Base-by-base conservation (phyloP, 768 basidiomycete genomes). In the Leccinum incarnatum region DNA sequence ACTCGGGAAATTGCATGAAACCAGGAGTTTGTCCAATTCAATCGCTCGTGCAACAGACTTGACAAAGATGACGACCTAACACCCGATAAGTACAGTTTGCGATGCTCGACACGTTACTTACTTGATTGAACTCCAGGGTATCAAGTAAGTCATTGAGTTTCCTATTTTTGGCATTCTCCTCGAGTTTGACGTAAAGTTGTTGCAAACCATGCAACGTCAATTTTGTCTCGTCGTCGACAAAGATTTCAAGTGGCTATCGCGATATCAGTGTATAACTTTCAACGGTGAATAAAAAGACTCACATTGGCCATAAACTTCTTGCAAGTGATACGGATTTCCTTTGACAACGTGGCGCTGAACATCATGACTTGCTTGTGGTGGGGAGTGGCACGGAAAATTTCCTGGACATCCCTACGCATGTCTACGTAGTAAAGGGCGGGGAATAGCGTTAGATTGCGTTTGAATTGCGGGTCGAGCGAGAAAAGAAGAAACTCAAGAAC, bases 351-450 rank as follows among this genome's bases (percentile, higher is more conserved):
- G 42, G 97, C 97, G 68, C 94, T 96, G 82, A 99, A 99, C 97
- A 99, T 99, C 97, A 99, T 99, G 66, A 99, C 97, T 82, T 99
- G 96, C 81, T 99, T 99, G 84, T 97, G 95, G 76, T 97, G 96
- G 53, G 97, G 97, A 19, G 97, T 98, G 17, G 93, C 85, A 69
- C 96, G 89, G 85, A 98, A 99, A 69, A 99, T 98, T 80, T 99
- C 97, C 86, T 99, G 97, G 64, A 99, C 96, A 74, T 99, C 97
- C 72, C 97, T 93, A 80, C 97, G 96, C 97, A 99, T 99, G 88
- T 98, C 97, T 99, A 71, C 63, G 72, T 60, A 64, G 69, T 30
- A 74, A 73, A 82, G 79, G 80, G 79, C 79, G 83, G 52, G 36
- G 59, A 59, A 82, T 82, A 80, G 83, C 73, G 85, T 87, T 82